These are phyloP conservation scores for Plantago major DNA, from an alignment of 257 asterid species.

Conservation along the genomic window DNA sequence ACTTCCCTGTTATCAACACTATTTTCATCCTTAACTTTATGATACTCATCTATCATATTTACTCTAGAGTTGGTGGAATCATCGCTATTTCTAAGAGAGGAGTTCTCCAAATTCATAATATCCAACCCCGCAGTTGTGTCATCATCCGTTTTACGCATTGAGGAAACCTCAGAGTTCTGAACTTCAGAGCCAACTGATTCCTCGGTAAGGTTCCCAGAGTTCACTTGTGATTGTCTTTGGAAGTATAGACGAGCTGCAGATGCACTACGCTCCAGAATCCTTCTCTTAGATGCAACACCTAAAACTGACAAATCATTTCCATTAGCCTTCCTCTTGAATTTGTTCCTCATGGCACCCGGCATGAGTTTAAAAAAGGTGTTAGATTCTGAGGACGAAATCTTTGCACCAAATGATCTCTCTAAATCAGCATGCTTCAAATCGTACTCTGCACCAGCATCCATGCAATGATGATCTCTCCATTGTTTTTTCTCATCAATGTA, in stretches of 20 bases:
- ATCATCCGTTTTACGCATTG: conserved; percentile 24
- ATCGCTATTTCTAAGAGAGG: conserved; percentile 10
- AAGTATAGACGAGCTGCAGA: conserved; percentile 69
- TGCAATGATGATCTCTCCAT: conserved; percentile 95
- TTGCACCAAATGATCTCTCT: conserved; percentile 90
- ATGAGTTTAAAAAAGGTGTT: conserved; percentile 64
- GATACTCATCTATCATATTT: conserved; percentile 25
- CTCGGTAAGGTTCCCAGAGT: conserved; percentile 30
- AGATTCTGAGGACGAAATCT: conserved; percentile 42
- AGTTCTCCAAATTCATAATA: too few species aligned
- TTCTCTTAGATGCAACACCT: conserved; percentile 59
- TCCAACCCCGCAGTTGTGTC: conserved; percentile 12
- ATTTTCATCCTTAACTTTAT: conserved; percentile 15
- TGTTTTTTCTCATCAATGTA: conserved; percentile 71
- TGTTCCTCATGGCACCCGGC: conserved; percentile 49
- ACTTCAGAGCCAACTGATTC: conserved; percentile 35
- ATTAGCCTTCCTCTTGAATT: conserved; percentile 64
- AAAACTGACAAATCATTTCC: conserved; percentile 52
- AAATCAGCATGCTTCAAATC: conserved; percentile 93
- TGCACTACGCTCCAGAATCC: conserved; percentile 83
- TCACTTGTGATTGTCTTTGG: conserved; percentile 31
- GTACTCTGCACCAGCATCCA: conserved; percentile 96
- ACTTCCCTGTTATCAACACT: conserved; percentile 27
- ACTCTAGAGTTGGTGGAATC: conserved; percentile 25
- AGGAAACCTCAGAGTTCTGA: conserved; percentile 25